phyloP scores from a whole-genome alignment of 371 early-diverging fungal species.

The Thermomucor indicae-seudaticae region DNA sequence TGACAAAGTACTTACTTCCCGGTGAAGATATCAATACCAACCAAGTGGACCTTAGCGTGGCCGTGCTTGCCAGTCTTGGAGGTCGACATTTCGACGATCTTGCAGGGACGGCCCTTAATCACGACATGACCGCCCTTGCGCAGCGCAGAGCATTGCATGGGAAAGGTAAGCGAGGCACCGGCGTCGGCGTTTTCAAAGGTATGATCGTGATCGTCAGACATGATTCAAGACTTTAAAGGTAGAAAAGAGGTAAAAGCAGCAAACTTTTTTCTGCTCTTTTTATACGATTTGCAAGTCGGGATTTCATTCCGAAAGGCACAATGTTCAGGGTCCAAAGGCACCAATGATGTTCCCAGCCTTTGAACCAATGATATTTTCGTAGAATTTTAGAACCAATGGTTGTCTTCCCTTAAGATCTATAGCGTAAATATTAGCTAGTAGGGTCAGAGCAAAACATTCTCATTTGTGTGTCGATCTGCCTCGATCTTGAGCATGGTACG shows the following conservation, averaged over 20 bases:
- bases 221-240: slow-evolving; percentile 10
- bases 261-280: too few relatives aligned
- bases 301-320: too few relatives aligned
- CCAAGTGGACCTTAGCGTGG: slow-evolving; percentile 98
- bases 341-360: too few relatives aligned
- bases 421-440: too few relatives aligned
- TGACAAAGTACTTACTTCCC: slow-evolving; percentile 66
- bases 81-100: slow-evolving; percentile 97
- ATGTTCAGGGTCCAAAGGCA: too few relatives aligned
- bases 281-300: too few relatives aligned
- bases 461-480: too few relatives aligned
- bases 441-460: too few relatives aligned
- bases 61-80: slow-evolving; percentile 99
- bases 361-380: too few relatives aligned
- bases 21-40: slow-evolving; percentile 96
- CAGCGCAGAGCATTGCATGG: slow-evolving; percentile 98
- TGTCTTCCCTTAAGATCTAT: too few relatives aligned
- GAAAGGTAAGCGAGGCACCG: slow-evolving; percentile 92
- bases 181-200: slow-evolving; percentile 70
- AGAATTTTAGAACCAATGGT: too few relatives aligned
- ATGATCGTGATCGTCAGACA: slow-evolving; percentile 61
- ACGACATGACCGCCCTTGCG: slow-evolving; percentile 98
- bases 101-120: slow-evolving; percentile 98
- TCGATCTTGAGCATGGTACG: too few relatives aligned
- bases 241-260: background rate